A percentile compares a stretch with the other conserved stretches of the same genome.
phyloP scores from a whole-genome alignment of 495 filamentous ascomycete species.

The Penicillium angulare region DNA sequence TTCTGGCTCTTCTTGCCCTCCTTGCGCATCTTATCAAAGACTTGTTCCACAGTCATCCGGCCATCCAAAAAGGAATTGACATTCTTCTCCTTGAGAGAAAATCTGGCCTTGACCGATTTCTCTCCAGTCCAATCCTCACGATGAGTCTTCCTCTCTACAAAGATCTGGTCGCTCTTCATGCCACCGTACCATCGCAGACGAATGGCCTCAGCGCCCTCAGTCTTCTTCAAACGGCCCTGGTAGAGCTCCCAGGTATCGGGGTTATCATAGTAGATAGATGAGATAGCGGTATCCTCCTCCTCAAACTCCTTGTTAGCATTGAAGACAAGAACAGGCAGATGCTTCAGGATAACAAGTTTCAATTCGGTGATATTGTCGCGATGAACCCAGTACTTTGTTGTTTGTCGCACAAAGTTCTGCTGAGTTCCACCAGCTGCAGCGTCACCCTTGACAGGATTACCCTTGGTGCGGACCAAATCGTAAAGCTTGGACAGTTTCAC shows the following conservation, averaged over 20 bases:
- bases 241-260: slow-evolving; percentile 91
- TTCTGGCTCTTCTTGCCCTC: slow-evolving; percentile 89
- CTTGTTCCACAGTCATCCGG: slow-evolving; percentile 71
- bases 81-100: slow-evolving; percentile 93
- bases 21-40: slow-evolving; percentile 93
- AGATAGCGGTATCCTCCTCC: slow-evolving; percentile 83
- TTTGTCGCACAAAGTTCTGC: slow-evolving; percentile 95
- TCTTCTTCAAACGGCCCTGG: slow-evolving; percentile 91
- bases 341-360: slow-evolving; percentile 96
- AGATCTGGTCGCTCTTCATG: slow-evolving; percentile 91
- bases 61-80: slow-evolving; percentile 87
- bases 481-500: slow-evolving; percentile 95
- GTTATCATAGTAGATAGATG: slow-evolving; percentile 98
- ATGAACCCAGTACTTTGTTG: slow-evolving; percentile 99
- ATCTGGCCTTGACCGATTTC: slow-evolving; percentile 97
- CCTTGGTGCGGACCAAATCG: slow-evolving; percentile 87
- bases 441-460: slow-evolving; percentile 89
- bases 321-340: slow-evolving; percentile 95
- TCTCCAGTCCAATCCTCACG: slow-evolving; percentile 99
- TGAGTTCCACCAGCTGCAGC: slow-evolving; percentile 86
- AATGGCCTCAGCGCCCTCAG: slow-evolving; percentile 95
- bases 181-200: slow-evolving; percentile 96
- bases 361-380: slow-evolving; percentile 97
- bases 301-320: slow-evolving; percentile 97
- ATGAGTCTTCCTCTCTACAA: slow-evolving; percentile 97